These are phyloP conservation scores for Trifolium subterraneum DNA, from an alignment of 306 rosid species.

Conservation along the genomic window DNA sequence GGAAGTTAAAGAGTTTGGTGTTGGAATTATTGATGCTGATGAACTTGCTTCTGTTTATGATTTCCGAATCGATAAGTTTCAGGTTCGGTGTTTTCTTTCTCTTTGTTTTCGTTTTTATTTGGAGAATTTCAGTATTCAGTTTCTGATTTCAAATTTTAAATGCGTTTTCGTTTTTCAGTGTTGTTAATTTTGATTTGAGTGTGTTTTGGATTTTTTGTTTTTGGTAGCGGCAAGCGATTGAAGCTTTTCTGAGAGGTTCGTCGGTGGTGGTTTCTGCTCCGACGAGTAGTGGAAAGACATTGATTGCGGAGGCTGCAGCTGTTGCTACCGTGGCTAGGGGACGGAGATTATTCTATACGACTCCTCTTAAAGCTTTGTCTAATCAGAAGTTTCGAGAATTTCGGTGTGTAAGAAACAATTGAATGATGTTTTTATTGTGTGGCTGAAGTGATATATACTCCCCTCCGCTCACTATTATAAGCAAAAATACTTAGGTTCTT, in stretches of 20 bases:
- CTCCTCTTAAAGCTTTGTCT: slow-evolving; percentile 96
- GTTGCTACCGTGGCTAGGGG: slow-evolving; percentile 83
- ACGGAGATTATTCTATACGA: slow-evolving; percentile 80
- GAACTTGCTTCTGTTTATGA: slow-evolving; percentile 81
- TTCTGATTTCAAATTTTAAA: background rate
- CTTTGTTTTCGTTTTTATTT: background rate
- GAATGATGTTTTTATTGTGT: too few relatives aligned
- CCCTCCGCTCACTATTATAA: too few relatives aligned
- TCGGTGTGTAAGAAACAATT: slow-evolving; percentile 53
- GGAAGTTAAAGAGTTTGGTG: slow-evolving; percentile 82
- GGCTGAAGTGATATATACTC: too few relatives aligned
- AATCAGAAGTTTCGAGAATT: slow-evolving; percentile 98
- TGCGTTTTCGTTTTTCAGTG: slow-evolving; percentile 61
- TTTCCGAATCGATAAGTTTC: slow-evolving; percentile 93
- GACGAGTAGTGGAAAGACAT: slow-evolving; percentile 95
- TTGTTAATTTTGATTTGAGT: background rate
- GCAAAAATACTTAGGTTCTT: too few relatives aligned
- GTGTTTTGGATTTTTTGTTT: background rate
- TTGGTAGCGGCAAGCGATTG: slow-evolving; percentile 74
- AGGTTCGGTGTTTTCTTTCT: slow-evolving; percentile 49
- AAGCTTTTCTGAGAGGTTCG: slow-evolving; percentile 87
- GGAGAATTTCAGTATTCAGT: background rate
- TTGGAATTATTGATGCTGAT: slow-evolving; percentile 69
- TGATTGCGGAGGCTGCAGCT: slow-evolving; percentile 95
- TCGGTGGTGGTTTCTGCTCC: slow-evolving; percentile 99